Evolutionary conservation across 225 moss, liverwort and hornwort genomes (phyloP), one percentile per base, ranked within the genome.

Genomic region (Physcomitrellopsis africana): DNA sequence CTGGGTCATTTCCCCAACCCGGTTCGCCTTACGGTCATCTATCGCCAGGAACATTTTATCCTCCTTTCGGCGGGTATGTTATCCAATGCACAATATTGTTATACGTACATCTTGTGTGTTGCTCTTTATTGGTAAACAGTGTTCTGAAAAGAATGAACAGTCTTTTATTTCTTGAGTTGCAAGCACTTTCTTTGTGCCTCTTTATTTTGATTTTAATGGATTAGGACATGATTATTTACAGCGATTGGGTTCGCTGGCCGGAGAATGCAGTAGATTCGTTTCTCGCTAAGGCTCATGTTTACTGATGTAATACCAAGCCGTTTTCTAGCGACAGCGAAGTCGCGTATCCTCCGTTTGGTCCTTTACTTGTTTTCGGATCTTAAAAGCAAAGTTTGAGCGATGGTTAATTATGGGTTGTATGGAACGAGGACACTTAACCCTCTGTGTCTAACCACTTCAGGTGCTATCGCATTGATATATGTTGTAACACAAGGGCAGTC

Each of bases 1-100:
- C 91, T 82, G 92, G 91, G 74, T 92, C 88, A 70, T 99, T 99
- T 82, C 85, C 97, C 88, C 97, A 99, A 86, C 84, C 86, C 60
- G 91, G 92, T 70, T 85, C 91, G 53, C 92, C 92, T 0, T 99
- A 89, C 72, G 92, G 95, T 57, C 87, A 93, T 68, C 93, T 92
- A 67, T 90, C 86, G 57, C 92, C 90, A 79, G 95, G 95, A 89
- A 91, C 92, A 59, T 89, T 92, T 72, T 99, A 95, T 80, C 92
- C 99, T 65, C 92, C 92, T 53, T 99, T 93, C 67, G 89, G 86
- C 78, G 93, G 99, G 99, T 99, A 80, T 74, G 91, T 87, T 64
- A 15, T 70, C 72, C 29, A 63, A 17, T 44, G 15, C 51, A 47
- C 9, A 13, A 62, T 47, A 10, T 49, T 9, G 17, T 27, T 2